Base-by-base conservation (phyloP, 768 basidiomycete species). In the Lanmaoa pseudosensibilis region DNA sequence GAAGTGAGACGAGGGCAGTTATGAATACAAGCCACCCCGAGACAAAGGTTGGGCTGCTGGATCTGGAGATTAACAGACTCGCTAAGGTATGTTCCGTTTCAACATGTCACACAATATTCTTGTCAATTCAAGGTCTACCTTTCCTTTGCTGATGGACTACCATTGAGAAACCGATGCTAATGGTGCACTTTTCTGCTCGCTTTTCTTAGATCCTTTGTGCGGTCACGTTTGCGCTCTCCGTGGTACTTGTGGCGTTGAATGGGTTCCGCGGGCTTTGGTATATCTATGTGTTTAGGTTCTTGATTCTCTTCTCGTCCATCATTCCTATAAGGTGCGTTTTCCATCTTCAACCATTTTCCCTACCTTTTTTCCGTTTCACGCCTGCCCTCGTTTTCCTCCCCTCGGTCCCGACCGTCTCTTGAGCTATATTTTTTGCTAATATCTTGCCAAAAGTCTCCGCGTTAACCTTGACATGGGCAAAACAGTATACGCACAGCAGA, bases 391-490 rank as follows among this genome's bases (percentile, higher is more conserved):
- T 27, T 27, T 27, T 27, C 27, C 27, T 27, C 27, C 27, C 3
- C 27, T 27, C 6, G 27, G 27, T 27, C 27, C 27, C 27, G 27
- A 27, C 27, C 27, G 27, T 27, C 27, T 27, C 7, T 15, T 18
- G 30, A 33, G 27, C 25, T 3, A 30, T 51, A 21, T 25, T 23
- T n/a, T 30, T 36, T 4, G 13, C 54, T 60, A 18, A 56, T 33
- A 1, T 44, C 19, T 51, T 33, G 0, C 16, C 16, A 15, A 50
- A 7, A 98, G 95, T 80, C 77, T 99, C 53, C 90, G 97, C n/a
- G 96, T 99, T 51, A 99, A 99, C 65, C 81, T 99, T 51, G 97
- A 99, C 72, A 98, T 99, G 95, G 97, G 97, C 54, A 99, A 99
- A 75, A 98, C 95, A 1, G 90, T 98, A 41, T 99, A 99, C 65